phyloP scores from a whole-genome alignment of 441 rosid genomes.

The Jatropha podagrica region DNA sequence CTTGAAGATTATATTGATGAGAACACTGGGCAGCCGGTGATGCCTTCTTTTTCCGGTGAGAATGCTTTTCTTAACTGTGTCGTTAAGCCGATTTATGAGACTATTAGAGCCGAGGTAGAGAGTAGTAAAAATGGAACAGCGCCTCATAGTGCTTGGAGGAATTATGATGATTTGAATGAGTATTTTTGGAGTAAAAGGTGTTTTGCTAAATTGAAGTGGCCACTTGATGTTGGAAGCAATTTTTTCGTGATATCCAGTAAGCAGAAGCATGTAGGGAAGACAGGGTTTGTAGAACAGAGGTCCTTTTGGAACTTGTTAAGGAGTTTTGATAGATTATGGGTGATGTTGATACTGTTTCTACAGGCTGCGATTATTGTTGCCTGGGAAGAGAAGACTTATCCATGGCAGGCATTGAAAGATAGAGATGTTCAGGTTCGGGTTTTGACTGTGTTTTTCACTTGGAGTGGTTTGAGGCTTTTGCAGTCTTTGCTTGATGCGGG shows the following conservation, averaged over 20 bases:
- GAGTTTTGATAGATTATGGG: constrained; percentile 90
- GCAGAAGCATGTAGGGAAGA: constrained; percentile 71
- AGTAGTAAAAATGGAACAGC: constrained; percentile 70
- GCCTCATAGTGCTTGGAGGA: constrained; percentile 82
- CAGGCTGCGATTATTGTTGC: constrained; percentile 82
- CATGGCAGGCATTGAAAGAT: constrained; percentile 57
- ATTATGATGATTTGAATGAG: constrained; percentile 88
- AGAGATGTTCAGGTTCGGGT: constrained; percentile 62
- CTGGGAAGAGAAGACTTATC: constrained; percentile 56
- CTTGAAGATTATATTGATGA: constrained; percentile 83
- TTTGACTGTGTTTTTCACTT: constrained; percentile 70
- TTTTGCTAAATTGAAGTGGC: constrained; percentile 83
- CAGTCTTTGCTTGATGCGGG: constrained; percentile 75
- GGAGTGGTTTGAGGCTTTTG: constrained; percentile 81
- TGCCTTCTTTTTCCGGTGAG: constrained; percentile 71
- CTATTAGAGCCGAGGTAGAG: constrained; percentile 57
- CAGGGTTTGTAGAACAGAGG: constrained; percentile 91
- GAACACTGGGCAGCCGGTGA: constrained; percentile 77
- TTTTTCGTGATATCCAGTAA: constrained; percentile 51
- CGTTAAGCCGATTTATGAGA: constrained; percentile 82
- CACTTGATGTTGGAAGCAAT: constrained; percentile 66
- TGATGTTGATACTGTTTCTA: constrained; percentile 74
- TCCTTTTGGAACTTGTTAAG: constrained; percentile 75
- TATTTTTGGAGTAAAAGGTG: constrained; percentile 86
- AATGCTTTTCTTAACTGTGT: constrained; percentile 65